Conservation (phyloP, 257 asterid genomes). For the Solanum gandarillasii region DNA sequence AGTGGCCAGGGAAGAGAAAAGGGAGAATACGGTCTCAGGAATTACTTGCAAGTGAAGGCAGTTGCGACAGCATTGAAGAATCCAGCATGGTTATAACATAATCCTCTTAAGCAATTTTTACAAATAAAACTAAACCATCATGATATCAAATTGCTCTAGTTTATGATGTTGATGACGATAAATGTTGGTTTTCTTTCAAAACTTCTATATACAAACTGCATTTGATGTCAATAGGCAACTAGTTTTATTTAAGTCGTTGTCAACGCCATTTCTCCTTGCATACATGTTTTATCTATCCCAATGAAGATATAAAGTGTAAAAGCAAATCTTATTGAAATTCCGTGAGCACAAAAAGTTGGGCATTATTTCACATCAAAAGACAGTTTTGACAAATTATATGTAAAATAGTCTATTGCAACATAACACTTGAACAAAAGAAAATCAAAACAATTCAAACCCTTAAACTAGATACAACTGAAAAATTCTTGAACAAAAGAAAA, state of each 20-base stretch:
- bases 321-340: too few species aligned
- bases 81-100: conserved; percentile 78
- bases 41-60: conserved; percentile 93
- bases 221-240: neutral
- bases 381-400: neutral
- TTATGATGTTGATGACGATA: neutral
- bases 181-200: neutral
- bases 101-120: neutral
- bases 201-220: neutral
- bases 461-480: too few species aligned
- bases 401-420: neutral
- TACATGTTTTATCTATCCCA: neutral
- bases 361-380: neutral
- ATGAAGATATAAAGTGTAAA: neutral
- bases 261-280: neutral
- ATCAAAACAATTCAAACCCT: too few species aligned
- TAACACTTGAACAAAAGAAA: too few species aligned
- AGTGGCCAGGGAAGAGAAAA: conserved; percentile 92
- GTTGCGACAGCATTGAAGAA: conserved; percentile 65
- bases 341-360: too few species aligned
- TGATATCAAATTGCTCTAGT: neutral
- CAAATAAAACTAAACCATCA: neutral
- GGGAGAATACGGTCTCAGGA: conserved; percentile 83
- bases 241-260: neutral
- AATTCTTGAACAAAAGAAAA: too few species aligned